Evolutionary conservation across 257 asterid species (phyloP), one percentile per base, ranked within the genome.

Genomic region (Nemophila menziesii): DNA sequence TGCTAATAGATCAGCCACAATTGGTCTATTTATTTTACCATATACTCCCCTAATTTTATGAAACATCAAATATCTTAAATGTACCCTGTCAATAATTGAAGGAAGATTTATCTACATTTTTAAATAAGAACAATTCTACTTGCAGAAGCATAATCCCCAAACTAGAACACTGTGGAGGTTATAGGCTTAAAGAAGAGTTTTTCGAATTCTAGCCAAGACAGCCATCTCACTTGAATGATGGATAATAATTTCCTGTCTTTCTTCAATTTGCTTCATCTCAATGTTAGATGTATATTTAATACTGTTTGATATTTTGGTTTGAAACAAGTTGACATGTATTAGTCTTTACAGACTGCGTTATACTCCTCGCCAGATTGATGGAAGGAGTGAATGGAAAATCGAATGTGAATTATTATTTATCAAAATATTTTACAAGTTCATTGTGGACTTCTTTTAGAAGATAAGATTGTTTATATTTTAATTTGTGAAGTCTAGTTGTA

Each of bases 141-240:
- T 44, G 56, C 65, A 71, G 79, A 47, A 57, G 54, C 16, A 14
- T 19, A 22, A 71, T 66, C 42, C 74, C 79, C 22, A 71, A 64
- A 49, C 78, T 74, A 11, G 54, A 58, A 48, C 34, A 62, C 52
- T 71, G 79, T 74, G 74, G 79, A 29, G 74, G 79, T 33, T 71
- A 66, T 64, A 53, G 66, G 45, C 79, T 71, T 22, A 63, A 60
- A 38, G 74, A 71, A 20, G 58, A 59, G 22, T 40, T 21, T 62
- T 71, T 66, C 42, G 79, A 71, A 58, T 71, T 71, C 49, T 71
- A 74, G 74, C 74, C 62, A 56, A 74, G 79, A 43, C 74, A 71
- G 46, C 50, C 60, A 67, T 71, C 74, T 33, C 69, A 61, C 26
- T 61, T 71, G 61, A 71, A 71, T 42, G 74, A 62, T 52, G 67